A percentile compares a stretch with the other conserved stretches of the same genome.
phyloP scores from a whole-genome alignment of 768 basidiomycete genomes.

The Clavulina sp. region DNA sequence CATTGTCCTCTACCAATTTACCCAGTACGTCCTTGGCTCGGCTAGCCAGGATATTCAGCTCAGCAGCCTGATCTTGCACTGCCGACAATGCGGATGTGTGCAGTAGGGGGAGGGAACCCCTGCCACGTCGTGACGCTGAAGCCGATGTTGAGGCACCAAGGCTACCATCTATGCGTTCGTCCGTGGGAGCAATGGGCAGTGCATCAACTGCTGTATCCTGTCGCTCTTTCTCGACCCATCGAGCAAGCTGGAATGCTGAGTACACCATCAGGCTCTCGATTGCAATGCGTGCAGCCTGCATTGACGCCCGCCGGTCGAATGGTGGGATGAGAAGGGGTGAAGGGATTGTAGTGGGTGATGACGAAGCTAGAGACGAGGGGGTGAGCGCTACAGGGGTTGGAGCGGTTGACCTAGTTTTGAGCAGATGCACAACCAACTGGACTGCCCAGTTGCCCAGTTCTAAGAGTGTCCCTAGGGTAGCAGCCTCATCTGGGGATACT shows the following conservation, averaged over 20 bases:
- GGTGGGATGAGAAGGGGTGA: constrained; percentile 14
- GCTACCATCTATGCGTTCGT: background rate
- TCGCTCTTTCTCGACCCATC: constrained; percentile 37
- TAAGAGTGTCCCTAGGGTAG: constrained; percentile 74
- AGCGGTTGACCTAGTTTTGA: constrained; percentile 20
- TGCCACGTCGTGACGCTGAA: background rate
- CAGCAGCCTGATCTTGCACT: constrained; percentile 64
- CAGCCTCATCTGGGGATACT: constrained; percentile 62
- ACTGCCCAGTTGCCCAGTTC: constrained; percentile 65
- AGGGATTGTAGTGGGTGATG: background rate
- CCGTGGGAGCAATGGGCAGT: background rate
- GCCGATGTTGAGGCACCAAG: background rate
- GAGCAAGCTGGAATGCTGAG: constrained; percentile 52
- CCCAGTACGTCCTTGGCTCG: constrained; percentile 46
- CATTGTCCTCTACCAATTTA: constrained; percentile 30
- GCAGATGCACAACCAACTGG: constrained; percentile 53
- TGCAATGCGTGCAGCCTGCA: constrained; percentile 33
- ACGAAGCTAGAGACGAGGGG: background rate
- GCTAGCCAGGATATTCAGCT: constrained; percentile 45
- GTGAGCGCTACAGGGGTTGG: background rate
- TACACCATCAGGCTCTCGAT: constrained; percentile 56
- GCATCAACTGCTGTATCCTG: constrained; percentile 18
- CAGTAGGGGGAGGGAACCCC: constrained; percentile 15
- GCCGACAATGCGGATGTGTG: constrained; percentile 53
- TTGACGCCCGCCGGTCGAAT: constrained; percentile 23